Evolutionary conservation across 805 yeast genomes (phyloP), one percentile per base, ranked within the genome.

Genomic region (Yarrowia sp.): DNA sequence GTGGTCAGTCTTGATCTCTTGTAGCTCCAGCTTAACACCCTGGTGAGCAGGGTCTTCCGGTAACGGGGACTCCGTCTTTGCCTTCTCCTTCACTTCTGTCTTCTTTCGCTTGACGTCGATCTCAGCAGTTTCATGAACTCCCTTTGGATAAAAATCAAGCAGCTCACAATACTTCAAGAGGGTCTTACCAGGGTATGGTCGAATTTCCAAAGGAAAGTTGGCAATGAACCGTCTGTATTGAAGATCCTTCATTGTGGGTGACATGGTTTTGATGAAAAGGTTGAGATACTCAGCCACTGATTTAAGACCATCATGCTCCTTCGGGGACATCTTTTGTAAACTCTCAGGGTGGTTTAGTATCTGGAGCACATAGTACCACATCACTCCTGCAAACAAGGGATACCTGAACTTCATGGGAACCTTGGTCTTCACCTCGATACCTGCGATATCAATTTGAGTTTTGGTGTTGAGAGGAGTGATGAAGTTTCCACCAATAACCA

Each of bases 401-500:
- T 89, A 91, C 60, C 90, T 80, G 76, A 87, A 92, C 70, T 85
- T 84, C 60, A 84, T 80, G 0, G 92, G 92, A 4, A 92, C 97
- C 67, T 83, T 83, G 0, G 96, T 89, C 8, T 73, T 73, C 57
- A 78, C 76, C 72, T 92, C 98, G 35, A 92, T 79, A 8, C 81
- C 77, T 64, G 82, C 83, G 8, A 90, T 81, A 55, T 77, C 78
- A 42, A 90, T 72, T 72, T 92, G 96, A 68, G 81, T 86, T 18
- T 79, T 77, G 67, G 90, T 75, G 70, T 87, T 86, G 64, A 83
- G 75, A 44, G 85, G 72, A 0, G 96, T 90, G 32, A 92, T 76
- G 73, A 87, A 92, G 73, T 92, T 92, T 0, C 98, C 98, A 2
- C 97, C 97, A 65, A 92, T 83, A 2, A 92, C 91, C 1, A 91